These are phyloP conservation scores for Diaporthe aspalathi DNA, from an alignment of 2,329 filamentous ascomycete species.

Conservation along the genomic window DNA sequence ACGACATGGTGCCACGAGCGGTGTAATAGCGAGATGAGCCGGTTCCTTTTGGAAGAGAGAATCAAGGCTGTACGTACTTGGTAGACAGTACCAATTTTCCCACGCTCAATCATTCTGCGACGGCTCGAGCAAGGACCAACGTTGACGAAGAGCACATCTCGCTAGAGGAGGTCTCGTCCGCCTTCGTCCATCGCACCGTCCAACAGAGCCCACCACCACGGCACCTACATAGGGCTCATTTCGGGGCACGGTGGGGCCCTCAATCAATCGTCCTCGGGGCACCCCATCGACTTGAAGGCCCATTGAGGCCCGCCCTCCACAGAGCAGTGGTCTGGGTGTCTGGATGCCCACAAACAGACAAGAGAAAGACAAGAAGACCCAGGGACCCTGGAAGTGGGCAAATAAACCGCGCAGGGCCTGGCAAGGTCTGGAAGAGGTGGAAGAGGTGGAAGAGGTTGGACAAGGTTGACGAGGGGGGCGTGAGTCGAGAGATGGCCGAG, in stretches of 20 bases:
- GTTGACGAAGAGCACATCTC: constrained; percentile 3
- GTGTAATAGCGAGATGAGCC: constrained; percentile 27
- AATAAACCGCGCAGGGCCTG: not conserved
- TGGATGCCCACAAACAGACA: not conserved
- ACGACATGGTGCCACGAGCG: constrained; percentile 20
- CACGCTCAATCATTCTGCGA: constrained; percentile 27
- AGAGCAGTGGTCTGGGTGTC: not conserved
- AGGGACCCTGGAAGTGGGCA: constrained; percentile 3
- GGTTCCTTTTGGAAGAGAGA: not conserved
- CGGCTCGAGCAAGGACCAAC: constrained; percentile 14
- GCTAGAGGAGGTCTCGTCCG: constrained; percentile 20
- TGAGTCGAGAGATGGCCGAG: not conserved
- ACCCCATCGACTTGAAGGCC: not conserved
- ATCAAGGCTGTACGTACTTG: constrained; percentile 6
- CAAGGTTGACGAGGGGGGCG: not conserved
- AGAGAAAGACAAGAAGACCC: not conserved
- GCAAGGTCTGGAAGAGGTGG: too few relatives aligned
- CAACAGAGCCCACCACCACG: not conserved
- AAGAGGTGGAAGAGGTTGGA: too few relatives aligned
- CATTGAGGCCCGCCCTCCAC: not conserved
- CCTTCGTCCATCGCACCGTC: constrained; percentile 10
- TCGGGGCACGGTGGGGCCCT: constrained; percentile 24
- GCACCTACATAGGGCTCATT: constrained; percentile 13
- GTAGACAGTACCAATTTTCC: not conserved
- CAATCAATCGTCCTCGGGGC: constrained; percentile 23